These are phyloP conservation scores for Ormosia emarginata DNA, from an alignment of 306 rosid genomes.

Conservation along the genomic window DNA sequence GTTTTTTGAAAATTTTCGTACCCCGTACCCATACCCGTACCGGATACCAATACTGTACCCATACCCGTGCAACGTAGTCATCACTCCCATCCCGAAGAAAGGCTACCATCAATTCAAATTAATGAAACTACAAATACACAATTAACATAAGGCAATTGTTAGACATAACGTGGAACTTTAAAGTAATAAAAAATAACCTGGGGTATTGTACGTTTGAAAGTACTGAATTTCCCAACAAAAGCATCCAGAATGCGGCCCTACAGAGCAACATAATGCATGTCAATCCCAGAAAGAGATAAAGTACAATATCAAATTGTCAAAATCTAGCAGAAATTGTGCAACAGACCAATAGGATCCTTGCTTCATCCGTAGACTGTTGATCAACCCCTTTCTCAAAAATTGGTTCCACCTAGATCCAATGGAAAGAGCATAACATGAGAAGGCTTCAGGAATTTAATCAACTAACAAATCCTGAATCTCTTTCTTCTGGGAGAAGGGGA, in stretches of 20 bases:
- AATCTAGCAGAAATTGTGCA: slow-evolving; percentile 24
- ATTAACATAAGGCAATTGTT: neutral
- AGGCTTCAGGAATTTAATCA: slow-evolving; percentile 14
- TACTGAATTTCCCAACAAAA: slow-evolving; percentile 95
- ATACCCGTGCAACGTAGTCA: neutral
- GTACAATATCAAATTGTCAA: neutral
- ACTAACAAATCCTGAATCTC: slow-evolving; percentile 7
- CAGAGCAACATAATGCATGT: slow-evolving; percentile 23
- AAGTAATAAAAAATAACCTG: slow-evolving; percentile 54
- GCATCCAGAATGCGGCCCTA: slow-evolving; percentile 98
- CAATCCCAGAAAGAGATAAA: slow-evolving; percentile 23
- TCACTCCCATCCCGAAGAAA: neutral
- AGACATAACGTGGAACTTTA: neutral
- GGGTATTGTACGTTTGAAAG: slow-evolving; percentile 92
- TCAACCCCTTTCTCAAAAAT: slow-evolving; percentile 96
- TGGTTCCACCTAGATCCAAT: slow-evolving; percentile 86
- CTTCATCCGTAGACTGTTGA: slow-evolving; percentile 94
- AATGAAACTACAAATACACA: neutral
- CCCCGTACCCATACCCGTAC: no score
- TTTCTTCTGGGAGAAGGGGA: neutral
- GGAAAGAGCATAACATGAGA: slow-evolving; percentile 24
- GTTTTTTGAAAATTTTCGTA: no score
- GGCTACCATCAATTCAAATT: neutral
- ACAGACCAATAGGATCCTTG: slow-evolving; percentile 88
- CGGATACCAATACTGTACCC: no score